Evolutionary conservation across 2,329 filamentous ascomycete species (phyloP).

Genomic region (Ceratocystis smalleyi): DNA sequence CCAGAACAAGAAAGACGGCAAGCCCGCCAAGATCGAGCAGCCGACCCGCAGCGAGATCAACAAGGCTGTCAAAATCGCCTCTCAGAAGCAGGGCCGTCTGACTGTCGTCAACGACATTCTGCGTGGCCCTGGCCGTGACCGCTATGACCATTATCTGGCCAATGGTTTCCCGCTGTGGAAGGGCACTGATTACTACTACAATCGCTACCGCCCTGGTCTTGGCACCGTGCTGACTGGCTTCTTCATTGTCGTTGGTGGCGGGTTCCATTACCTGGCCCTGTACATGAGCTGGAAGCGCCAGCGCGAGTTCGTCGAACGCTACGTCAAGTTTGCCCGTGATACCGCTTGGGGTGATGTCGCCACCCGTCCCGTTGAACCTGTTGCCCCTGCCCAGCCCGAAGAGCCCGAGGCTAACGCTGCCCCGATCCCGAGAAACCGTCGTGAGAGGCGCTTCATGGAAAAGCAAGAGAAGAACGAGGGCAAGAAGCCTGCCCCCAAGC

Average conservation of each 20-base stretch:
- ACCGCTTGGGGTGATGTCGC: constrained; percentile 83
- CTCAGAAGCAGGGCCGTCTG: constrained; percentile 68
- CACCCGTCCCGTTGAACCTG: constrained; percentile 30
- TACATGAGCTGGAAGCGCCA: constrained; percentile 81
- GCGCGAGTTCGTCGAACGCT: constrained; percentile 77
- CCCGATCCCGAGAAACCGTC: constrained; percentile 56
- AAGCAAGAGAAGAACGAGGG: constrained; percentile 60
- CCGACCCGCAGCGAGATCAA: constrained; percentile 62
- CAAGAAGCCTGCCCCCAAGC: constrained; percentile 36
- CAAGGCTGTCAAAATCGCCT: constrained; percentile 63
- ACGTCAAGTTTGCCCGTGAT: constrained; percentile 76
- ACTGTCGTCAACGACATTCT: constrained; percentile 76
- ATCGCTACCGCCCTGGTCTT: constrained; percentile 77
- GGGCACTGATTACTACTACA: constrained; percentile 97
- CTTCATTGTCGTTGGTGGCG: constrained; percentile 70
- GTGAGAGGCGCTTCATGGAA: constrained; percentile 78
- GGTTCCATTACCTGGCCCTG: constrained; percentile 70
- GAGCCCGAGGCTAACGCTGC: constrained; percentile 28
- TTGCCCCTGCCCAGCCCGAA: constrained; percentile 26
- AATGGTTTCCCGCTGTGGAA: constrained; percentile 96
- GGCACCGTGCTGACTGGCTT: constrained; percentile 69
- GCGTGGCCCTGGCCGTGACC: constrained; percentile 60
- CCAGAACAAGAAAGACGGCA: constrained; percentile 23
- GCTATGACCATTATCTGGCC: constrained; percentile 85
- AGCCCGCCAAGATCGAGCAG: constrained; percentile 50